phyloP scores from a whole-genome alignment of 2,329 filamentous ascomycete genomes.

The Diplodia intermedia region DNA sequence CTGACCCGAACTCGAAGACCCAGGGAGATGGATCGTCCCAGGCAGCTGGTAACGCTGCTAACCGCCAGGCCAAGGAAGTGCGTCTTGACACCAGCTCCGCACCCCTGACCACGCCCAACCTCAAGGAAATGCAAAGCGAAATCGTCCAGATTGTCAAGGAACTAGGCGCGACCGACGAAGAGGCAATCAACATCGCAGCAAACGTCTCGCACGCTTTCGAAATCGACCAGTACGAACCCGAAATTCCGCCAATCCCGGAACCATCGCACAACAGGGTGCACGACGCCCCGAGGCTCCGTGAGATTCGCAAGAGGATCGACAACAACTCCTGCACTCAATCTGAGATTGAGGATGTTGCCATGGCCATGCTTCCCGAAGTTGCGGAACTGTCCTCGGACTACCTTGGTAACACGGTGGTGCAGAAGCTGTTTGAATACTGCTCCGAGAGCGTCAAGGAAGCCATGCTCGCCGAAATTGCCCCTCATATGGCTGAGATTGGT shows the following conservation, averaged over 20 bases:
- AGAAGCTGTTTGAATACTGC: slow-evolving; percentile 97
- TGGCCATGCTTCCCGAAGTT: slow-evolving; percentile 95
- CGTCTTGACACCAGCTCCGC: slow-evolving; percentile 56
- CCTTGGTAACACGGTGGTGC: slow-evolving; percentile 97
- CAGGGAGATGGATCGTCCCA: slow-evolving; percentile 28
- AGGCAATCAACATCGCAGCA: slow-evolving; percentile 72
- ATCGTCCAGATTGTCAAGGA: slow-evolving; percentile 86
- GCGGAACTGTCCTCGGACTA: slow-evolving; percentile 95
- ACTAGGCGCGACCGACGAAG: slow-evolving; percentile 84
- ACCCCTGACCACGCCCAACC: slow-evolving; percentile 71
- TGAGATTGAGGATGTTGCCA: slow-evolving; percentile 91
- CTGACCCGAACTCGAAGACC: slow-evolving; percentile 69
- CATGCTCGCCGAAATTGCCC: slow-evolving; percentile 87
- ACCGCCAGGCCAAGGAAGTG: slow-evolving; percentile 43
- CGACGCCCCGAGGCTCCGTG: slow-evolving; percentile 90
- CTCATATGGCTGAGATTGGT: slow-evolving; percentile 94
- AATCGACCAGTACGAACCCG: slow-evolving; percentile 74
- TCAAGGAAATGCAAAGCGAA: slow-evolving; percentile 80
- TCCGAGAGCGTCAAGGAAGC: slow-evolving; percentile 87
- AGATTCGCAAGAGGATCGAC: slow-evolving; percentile 97
- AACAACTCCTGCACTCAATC: slow-evolving; percentile 84
- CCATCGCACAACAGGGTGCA: slow-evolving; percentile 87
- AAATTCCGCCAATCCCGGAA: slow-evolving; percentile 89
- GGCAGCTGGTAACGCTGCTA: slow-evolving; percentile 49
- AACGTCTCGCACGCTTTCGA: slow-evolving; percentile 79